These are phyloP conservation scores for Stephania yunnanensis DNA, from an alignment of 164 flowering plant species.

Conservation along the genomic window DNA sequence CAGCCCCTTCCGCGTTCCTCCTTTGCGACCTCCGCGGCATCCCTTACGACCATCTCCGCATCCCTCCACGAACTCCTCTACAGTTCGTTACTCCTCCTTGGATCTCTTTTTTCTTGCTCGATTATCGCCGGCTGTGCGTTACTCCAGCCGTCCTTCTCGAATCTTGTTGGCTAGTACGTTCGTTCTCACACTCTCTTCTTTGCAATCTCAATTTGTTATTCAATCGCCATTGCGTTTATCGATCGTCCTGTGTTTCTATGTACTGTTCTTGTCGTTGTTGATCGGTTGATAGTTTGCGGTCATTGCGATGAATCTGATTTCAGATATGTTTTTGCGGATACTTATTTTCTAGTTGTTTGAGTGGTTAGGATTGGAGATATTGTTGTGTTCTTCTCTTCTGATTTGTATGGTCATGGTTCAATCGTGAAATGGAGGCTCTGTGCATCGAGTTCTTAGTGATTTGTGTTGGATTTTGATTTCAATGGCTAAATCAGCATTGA, in stretches of 20 bases:
- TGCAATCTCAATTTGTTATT: background rate
- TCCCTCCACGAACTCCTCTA: no score
- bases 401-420: background rate
- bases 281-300: background rate
- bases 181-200: background rate
- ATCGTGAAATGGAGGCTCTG: background rate
- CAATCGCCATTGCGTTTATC: background rate
- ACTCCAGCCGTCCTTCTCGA: conserved; percentile 22
- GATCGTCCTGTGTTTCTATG: background rate
- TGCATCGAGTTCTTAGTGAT: background rate
- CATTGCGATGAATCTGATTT: background rate
- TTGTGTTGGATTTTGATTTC: background rate
- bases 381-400: background rate
- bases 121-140: no score
- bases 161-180: conserved; percentile 38
- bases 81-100: no score
- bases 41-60: no score
- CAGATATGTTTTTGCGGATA: background rate
- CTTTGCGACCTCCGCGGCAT: no score
- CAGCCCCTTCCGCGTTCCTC: no score
- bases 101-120: no score
- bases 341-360: background rate
- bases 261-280: background rate
- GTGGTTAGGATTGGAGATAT: background rate
- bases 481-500: background rate